Conservation (phyloP, 768 basidiomycete species). For the Boletus pseudopeckii region DNA sequence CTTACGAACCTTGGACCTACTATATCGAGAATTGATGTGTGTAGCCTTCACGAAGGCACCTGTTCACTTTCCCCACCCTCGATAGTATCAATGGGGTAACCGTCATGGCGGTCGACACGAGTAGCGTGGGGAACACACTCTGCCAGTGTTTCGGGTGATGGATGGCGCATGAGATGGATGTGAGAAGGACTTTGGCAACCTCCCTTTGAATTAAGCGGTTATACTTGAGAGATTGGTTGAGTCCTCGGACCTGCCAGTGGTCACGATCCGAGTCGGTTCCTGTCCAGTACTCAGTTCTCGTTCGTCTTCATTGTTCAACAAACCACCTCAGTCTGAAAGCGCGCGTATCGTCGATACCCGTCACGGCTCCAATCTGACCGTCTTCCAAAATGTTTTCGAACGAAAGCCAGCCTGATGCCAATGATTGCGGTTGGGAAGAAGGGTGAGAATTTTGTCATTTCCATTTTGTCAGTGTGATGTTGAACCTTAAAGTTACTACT, state of each 20-base stretch:
- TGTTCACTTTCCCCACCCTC: not conserved
- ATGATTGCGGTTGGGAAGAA: not conserved
- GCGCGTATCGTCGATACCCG: not conserved
- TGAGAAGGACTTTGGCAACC: not conserved
- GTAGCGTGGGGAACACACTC: not conserved
- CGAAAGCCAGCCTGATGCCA: not conserved
- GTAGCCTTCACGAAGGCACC: not conserved
- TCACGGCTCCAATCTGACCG: not conserved
- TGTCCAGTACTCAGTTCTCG: not conserved
- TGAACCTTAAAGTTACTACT: too few relatives aligned
- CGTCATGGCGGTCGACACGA: not conserved
- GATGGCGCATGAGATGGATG: too few relatives aligned
- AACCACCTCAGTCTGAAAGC: not conserved
- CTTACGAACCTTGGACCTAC: not conserved
- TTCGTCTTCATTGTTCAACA: too few relatives aligned
- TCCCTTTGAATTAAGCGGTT: not conserved
- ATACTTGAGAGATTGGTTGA: too few relatives aligned
- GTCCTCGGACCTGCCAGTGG: not conserved
- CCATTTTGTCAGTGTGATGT: too few relatives aligned
- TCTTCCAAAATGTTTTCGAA: not conserved
- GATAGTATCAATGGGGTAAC: not conserved
- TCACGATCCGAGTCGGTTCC: not conserved
- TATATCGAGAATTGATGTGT: constrained; percentile 1
- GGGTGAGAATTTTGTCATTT: too few relatives aligned
- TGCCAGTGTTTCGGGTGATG: not conserved